These are phyloP conservation scores for Dalechampia spathulata DNA, from an alignment of 441 rosid species.

Conservation along the genomic window DNA sequence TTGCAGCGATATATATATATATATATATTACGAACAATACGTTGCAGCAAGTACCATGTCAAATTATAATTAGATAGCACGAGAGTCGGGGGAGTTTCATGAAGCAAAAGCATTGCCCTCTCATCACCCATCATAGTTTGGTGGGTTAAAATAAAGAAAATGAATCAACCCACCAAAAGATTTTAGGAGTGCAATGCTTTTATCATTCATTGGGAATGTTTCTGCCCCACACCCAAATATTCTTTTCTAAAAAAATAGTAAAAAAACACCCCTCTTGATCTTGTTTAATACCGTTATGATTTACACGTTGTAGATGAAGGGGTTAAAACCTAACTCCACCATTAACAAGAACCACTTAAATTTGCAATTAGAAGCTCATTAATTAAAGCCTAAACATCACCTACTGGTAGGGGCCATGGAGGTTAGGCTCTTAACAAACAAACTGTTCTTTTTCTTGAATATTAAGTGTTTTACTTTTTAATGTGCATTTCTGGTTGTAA, in stretches of 20 bases:
- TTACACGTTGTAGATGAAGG: no score
- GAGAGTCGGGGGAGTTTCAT: slow-evolving; percentile 8
- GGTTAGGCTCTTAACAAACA: slow-evolving; percentile 19
- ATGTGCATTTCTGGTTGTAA: background rate
- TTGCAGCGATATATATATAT: no score
- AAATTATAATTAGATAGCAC: slow-evolving; percentile 8
- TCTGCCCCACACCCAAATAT: slow-evolving; percentile 29
- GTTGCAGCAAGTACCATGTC: slow-evolving; percentile 5
- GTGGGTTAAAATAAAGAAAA: slow-evolving; percentile 19
- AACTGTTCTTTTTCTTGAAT: slow-evolving; percentile 20
- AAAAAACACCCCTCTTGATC: no score
- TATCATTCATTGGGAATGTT: slow-evolving; percentile 29
- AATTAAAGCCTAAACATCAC: slow-evolving; percentile 9
- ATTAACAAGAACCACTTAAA: slow-evolving; percentile 18
- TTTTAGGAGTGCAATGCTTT: slow-evolving; percentile 26
- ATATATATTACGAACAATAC: slow-evolving; percentile 16
- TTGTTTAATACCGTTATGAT: no score
- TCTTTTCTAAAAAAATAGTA: no score
- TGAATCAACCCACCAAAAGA: slow-evolving; percentile 9
- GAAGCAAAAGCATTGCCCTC: slow-evolving; percentile 13
- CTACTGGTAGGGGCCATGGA: slow-evolving; percentile 8
- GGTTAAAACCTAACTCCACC: no score
- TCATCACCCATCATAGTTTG: slow-evolving; percentile 21
- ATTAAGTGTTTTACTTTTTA: slow-evolving; percentile 15
- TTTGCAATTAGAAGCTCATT: slow-evolving; percentile 9